These are phyloP conservation scores for Codiaeum variegatum DNA, from an alignment of 441 rosid species.

Conservation along the genomic window DNA sequence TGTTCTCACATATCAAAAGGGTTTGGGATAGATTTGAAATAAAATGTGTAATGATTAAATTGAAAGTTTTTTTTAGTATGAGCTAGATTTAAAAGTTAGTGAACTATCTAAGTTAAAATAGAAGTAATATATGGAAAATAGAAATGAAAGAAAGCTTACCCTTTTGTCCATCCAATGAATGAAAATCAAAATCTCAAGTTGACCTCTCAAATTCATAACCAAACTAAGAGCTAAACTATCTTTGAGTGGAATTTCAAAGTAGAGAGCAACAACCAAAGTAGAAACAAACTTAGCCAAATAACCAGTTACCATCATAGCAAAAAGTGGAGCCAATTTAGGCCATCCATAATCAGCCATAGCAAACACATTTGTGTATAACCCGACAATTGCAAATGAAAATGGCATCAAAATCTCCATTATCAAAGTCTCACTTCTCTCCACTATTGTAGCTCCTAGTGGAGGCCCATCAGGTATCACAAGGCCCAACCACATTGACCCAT, in stretches of 20 bases:
- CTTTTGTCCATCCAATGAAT: constrained; percentile 60
- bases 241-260: constrained; percentile 37
- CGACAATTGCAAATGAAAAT: constrained; percentile 45
- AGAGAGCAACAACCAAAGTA: constrained; percentile 24
- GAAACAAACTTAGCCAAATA: constrained; percentile 37
- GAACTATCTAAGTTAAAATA: no score
- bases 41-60: no score
- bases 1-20: no score
- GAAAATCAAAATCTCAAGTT: constrained; percentile 46
- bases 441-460: constrained; percentile 50
- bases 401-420: constrained; percentile 57
- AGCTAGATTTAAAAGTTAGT: no score
- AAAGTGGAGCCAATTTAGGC: constrained; percentile 42
- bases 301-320: constrained; percentile 31
- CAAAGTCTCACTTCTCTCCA: constrained; percentile 48
- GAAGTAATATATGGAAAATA: no score
- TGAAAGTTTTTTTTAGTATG: no score
- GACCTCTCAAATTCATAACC: constrained; percentile 65
- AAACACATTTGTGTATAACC: constrained; percentile 42
- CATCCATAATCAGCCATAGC: constrained; percentile 34
- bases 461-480: constrained; percentile 62
- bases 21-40: no score
- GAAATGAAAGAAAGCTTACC: constrained; percentile 27
- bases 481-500: constrained; percentile 62
- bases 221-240: constrained; percentile 61